Evolutionary conservation across 83 land plant species (phyloP).

Genomic region (Thuja plicata): DNA sequence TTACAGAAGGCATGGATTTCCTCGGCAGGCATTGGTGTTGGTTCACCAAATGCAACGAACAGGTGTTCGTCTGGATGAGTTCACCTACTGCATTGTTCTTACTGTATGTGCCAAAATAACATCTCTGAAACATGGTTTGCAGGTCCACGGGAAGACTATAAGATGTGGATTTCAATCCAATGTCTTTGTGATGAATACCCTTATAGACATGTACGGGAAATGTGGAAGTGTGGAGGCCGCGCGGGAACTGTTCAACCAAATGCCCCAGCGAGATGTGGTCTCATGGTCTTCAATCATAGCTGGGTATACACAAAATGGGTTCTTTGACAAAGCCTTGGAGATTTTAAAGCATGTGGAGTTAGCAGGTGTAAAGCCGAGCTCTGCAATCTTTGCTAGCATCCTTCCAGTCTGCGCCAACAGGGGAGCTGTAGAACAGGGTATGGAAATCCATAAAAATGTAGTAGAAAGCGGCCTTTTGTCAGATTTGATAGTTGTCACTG

Average conservation of each 20-base stretch:
- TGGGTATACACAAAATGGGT: slow-evolving; percentile 30
- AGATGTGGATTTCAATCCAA: slow-evolving; percentile 13
- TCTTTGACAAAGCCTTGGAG: slow-evolving; percentile 30
- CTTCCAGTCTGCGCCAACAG: slow-evolving; percentile 39
- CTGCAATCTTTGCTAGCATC: slow-evolving; percentile 27
- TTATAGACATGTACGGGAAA: slow-evolving; percentile 46
- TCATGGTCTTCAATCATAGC: slow-evolving; percentile 44
- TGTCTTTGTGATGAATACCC: slow-evolving; percentile 36
- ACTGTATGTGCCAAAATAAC: slow-evolving; percentile 44
- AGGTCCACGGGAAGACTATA: slow-evolving; percentile 26
- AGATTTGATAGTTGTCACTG: slow-evolving; percentile 32
- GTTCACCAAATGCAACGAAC: slow-evolving; percentile 31
- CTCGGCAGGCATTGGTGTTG: slow-evolving; percentile 29
- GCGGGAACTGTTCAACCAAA: slow-evolving; percentile 22
- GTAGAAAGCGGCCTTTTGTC: slow-evolving; percentile 4
- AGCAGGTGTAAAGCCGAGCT: slow-evolving; percentile 21
- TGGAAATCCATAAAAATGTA: slow-evolving; percentile 27
- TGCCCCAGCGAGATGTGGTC: slow-evolving; percentile 37
- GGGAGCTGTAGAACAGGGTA: slow-evolving; percentile 32
- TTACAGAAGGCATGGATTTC: slow-evolving; percentile 26
- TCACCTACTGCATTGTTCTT: slow-evolving; percentile 31
- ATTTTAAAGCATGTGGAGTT: slow-evolving; percentile 34
- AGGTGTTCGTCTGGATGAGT: slow-evolving; percentile 19
- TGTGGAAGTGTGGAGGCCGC: slow-evolving; percentile 35
- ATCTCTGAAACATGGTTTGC: slow-evolving; percentile 31